A percentile compares a stretch with the other conserved stretches of the same genome.
phyloP scores from a whole-genome alignment of 345 rosid species.

The Lumnitzera littorea region DNA sequence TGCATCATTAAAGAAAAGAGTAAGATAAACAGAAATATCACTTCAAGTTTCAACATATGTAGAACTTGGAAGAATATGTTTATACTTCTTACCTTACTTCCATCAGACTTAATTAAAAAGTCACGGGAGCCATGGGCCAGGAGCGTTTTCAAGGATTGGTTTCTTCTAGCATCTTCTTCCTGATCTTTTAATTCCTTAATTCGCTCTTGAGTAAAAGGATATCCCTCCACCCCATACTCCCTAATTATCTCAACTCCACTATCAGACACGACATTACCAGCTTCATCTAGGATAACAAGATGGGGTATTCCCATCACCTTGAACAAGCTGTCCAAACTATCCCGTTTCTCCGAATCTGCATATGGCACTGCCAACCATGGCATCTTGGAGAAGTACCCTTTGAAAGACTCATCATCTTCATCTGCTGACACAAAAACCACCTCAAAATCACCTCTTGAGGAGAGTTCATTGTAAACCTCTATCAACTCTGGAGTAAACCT shows the following conservation, averaged over 20 bases:
- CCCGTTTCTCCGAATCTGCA: conserved; percentile 47
- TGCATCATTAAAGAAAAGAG: background rate
- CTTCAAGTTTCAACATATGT: background rate
- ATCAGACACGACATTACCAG: conserved; percentile 40
- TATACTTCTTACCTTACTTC: conserved; percentile 4
- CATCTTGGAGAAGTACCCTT: conserved; percentile 61
- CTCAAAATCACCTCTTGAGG: conserved; percentile 47
- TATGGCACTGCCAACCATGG: conserved; percentile 88
- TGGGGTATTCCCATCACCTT: conserved; percentile 64
- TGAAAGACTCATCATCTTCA: conserved; percentile 46
- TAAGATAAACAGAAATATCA: background rate
- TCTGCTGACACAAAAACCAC: conserved; percentile 49
- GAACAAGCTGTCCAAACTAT: conserved; percentile 37
- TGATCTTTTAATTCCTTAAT: conserved; percentile 53
- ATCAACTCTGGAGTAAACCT: conserved; percentile 53
- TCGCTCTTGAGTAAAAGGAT: conserved; percentile 59
- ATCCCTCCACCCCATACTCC: conserved; percentile 57
- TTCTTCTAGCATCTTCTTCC: conserved; percentile 47
- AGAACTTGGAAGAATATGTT: background rate
- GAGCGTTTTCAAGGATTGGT: conserved; percentile 52
- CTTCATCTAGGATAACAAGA: conserved; percentile 59
- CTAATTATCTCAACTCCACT: conserved; percentile 40
- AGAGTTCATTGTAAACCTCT: conserved; percentile 49
- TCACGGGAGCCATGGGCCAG: conserved; percentile 48
- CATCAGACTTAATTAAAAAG: conserved; percentile 39